These are phyloP conservation scores for Tritrichomonas foetus DNA, from an alignment of 208 protist species.

Conservation along the genomic window DNA sequence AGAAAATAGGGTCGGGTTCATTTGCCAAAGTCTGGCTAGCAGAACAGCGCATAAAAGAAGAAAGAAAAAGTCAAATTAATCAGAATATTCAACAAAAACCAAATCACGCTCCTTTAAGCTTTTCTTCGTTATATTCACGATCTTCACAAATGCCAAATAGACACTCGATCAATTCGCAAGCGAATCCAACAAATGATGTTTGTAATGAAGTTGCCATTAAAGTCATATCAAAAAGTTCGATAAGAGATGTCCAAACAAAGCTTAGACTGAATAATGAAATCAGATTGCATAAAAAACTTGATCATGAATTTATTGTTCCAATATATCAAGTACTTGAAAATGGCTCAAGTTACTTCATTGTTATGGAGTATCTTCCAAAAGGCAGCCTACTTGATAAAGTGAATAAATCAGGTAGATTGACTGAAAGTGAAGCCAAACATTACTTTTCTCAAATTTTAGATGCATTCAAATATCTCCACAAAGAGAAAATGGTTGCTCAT, in stretches of 20 bases:
- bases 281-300: too few relatives aligned
- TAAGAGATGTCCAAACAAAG: background rate
- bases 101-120: too few relatives aligned
- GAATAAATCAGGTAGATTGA: background rate
- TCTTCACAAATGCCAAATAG: too few relatives aligned
- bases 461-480: background rate
- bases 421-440: background rate
- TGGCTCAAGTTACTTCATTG: background rate
- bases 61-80: too few relatives aligned
- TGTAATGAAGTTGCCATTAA: background rate
- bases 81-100: too few relatives aligned
- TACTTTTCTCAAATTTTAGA: background rate
- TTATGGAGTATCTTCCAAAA: background rate
- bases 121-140: too few relatives aligned
- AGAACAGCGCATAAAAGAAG: too few relatives aligned
- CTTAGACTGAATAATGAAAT: background rate
- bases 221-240: background rate
- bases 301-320: background rate
- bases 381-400: background rate
- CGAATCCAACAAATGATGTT: too few relatives aligned
- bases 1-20: too few relatives aligned
- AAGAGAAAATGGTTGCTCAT: background rate
- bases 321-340: background rate
- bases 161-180: too few relatives aligned
- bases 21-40: too few relatives aligned